These are phyloP conservation scores for Fusarium ambrosium DNA, from an alignment of 2,329 filamentous ascomycete genomes.

Conservation along the genomic window DNA sequence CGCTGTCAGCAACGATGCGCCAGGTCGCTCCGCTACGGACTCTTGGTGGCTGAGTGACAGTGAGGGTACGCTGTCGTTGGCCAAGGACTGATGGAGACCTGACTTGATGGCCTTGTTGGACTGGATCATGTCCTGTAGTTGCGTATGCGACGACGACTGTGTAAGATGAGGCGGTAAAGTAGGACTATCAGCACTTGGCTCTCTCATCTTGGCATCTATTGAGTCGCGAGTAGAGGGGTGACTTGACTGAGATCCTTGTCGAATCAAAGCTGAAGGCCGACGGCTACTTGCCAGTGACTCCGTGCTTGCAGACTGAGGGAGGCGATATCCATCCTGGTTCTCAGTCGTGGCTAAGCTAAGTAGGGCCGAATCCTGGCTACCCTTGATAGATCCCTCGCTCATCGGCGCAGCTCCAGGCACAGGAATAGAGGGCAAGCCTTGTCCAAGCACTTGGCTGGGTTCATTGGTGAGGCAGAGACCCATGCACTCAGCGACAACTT, in stretches of 20 bases:
- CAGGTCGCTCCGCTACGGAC: slow-evolving; percentile 56
- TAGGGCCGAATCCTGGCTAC: slow-evolving; percentile 55
- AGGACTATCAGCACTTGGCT: slow-evolving; percentile 70
- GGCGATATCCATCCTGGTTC: slow-evolving; percentile 63
- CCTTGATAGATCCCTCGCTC: slow-evolving; percentile 50
- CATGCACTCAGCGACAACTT: slow-evolving; percentile 85
- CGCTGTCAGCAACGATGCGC: slow-evolving; percentile 46
- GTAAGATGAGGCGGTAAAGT: slow-evolving; percentile 67
- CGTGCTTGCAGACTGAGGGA: slow-evolving; percentile 65
- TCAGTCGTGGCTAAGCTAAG: slow-evolving; percentile 54
- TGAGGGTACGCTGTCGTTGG: slow-evolving; percentile 71
- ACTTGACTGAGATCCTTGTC: slow-evolving; percentile 64
- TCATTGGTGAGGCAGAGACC: slow-evolving; percentile 66
- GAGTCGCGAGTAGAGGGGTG: slow-evolving; percentile 62
- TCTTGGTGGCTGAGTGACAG: slow-evolving; percentile 66
- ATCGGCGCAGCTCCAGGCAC: slow-evolving; percentile 38
- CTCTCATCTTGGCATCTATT: slow-evolving; percentile 51
- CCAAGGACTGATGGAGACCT: slow-evolving; percentile 66
- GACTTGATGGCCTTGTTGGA: slow-evolving; percentile 71
- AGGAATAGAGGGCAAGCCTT: slow-evolving; percentile 41
- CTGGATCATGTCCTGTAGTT: slow-evolving; percentile 71
- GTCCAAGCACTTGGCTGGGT: slow-evolving; percentile 42
- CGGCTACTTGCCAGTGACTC: slow-evolving; percentile 58
- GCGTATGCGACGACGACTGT: slow-evolving; percentile 65
- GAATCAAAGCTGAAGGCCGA: slow-evolving; percentile 54